Percentiles rank a stretch among this genome's conserved stretches.
These are phyloP conservation scores for Prinsepia uniflora DNA, from an alignment of 306 rosid genomes.

Conservation along the genomic window DNA sequence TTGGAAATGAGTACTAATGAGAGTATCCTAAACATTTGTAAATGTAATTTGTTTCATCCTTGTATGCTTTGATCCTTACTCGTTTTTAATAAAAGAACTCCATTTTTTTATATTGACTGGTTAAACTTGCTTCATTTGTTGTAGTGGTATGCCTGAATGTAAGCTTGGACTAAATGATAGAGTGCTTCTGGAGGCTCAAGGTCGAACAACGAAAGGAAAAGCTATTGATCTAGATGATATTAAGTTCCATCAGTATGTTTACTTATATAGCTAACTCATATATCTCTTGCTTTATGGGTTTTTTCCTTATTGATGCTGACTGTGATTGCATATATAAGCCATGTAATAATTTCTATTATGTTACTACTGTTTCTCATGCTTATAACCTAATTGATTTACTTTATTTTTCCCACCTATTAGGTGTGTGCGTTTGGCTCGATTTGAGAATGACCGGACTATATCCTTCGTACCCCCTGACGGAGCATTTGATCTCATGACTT, in stretches of 20 bases:
- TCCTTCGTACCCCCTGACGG: slow-evolving; percentile 91
- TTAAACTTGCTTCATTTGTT: slow-evolving; percentile 27
- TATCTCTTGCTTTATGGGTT: neutral
- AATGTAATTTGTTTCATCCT: neutral
- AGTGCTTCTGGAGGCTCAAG: slow-evolving; percentile 77
- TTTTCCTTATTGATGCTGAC: neutral
- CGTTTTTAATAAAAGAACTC: neutral
- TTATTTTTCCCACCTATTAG: slow-evolving; percentile 31
- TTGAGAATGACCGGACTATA: slow-evolving; percentile 83
- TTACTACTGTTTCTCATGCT: neutral
- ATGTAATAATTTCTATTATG: neutral
- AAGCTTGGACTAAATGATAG: slow-evolving; percentile 83
- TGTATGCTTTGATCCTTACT: neutral
- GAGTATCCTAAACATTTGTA: neutral
- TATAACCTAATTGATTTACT: neutral
- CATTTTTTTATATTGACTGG: neutral
- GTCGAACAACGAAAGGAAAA: slow-evolving; percentile 73
- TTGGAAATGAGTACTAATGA: neutral
- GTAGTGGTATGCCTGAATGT: slow-evolving; percentile 91
- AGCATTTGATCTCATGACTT: slow-evolving; percentile 82
- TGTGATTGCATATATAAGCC: too few species aligned
- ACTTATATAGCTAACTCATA: slow-evolving; percentile 3
- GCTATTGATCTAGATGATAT: slow-evolving; percentile 87
- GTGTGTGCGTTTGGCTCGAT: slow-evolving; percentile 93
- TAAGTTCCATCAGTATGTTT: slow-evolving; percentile 83